phyloP scores from a whole-genome alignment of 352 stramenopile genomes.

The Peronosclerospora sorghi region DNA sequence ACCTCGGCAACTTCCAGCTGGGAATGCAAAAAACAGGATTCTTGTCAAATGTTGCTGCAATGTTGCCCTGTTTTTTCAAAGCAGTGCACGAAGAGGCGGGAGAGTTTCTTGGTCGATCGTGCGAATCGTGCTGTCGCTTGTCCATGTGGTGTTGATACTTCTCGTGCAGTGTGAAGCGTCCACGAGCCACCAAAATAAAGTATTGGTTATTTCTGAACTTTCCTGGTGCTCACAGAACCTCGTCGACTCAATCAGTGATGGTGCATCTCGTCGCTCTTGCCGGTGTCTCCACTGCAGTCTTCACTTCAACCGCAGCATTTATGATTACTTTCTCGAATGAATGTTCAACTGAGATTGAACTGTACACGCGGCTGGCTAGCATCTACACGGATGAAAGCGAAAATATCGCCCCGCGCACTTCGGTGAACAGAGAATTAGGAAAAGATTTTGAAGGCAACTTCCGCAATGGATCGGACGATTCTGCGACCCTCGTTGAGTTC shows the following conservation, averaged over 20 bases:
- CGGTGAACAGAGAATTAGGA: conserved; percentile 25
- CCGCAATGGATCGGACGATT: conserved; percentile 42
- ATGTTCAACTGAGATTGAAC: conserved; percentile 38
- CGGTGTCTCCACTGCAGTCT: neutral
- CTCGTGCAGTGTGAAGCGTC: no score
- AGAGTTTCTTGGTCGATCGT: no score
- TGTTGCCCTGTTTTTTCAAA: no score
- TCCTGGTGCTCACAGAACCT: neutral
- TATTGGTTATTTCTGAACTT: no score
- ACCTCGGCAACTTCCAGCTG: no score
- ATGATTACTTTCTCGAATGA: conserved; percentile 55
- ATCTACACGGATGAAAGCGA: conserved; percentile 38
- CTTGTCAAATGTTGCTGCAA: no score
- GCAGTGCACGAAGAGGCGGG: no score
- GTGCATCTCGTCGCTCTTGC: neutral
- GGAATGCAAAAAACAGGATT: no score
- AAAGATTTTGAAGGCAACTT: conserved; percentile 64
- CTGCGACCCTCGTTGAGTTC: conserved; percentile 55
- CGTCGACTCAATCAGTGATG: neutral
- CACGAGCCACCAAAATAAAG: no score
- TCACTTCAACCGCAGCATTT: conserved; percentile 10
- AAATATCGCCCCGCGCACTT: conserved; percentile 27
- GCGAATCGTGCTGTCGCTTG: no score
- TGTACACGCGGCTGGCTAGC: conserved; percentile 41
- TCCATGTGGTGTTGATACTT: no score